These are phyloP conservation scores for Senna tora DNA, from an alignment of 306 rosid genomes.

Conservation along the genomic window DNA sequence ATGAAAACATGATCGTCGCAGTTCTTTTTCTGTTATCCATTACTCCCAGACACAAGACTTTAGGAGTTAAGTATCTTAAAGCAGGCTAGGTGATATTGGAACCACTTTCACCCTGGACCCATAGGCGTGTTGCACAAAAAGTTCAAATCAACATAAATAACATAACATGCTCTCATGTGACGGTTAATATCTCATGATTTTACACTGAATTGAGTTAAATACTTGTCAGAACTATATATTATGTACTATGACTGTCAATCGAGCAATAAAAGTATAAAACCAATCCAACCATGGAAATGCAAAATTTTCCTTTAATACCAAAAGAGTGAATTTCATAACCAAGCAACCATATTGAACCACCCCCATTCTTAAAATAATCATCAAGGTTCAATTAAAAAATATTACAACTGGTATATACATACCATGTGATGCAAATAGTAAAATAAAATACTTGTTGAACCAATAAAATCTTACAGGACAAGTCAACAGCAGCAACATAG, in stretches of 20 bases:
- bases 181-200: conserved; percentile 19
- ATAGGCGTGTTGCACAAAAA: background rate
- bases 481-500: conserved; percentile 96
- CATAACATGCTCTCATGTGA: conserved; percentile 13
- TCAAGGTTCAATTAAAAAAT: background rate
- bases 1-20: conserved; percentile 16
- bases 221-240: background rate
- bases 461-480: conserved; percentile 69
- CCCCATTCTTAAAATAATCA: conserved; percentile 14
- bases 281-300: conserved; percentile 10
- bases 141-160: conserved; percentile 30
- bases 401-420: background rate
- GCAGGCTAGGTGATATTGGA: background rate
- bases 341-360: conserved; percentile 13
- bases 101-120: background rate
- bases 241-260: conserved; percentile 8
- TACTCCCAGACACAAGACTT: conserved; percentile 16
- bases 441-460: conserved; percentile 8
- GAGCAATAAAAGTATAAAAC: background rate
- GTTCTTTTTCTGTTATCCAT: background rate
- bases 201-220: background rate
- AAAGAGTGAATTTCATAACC: conserved; percentile 21
- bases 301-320: background rate
- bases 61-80: conserved; percentile 8
- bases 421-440: background rate